Conservation (phyloP, 2,329 filamentous ascomycete genomes). For the Thelonectria discophora region DNA sequence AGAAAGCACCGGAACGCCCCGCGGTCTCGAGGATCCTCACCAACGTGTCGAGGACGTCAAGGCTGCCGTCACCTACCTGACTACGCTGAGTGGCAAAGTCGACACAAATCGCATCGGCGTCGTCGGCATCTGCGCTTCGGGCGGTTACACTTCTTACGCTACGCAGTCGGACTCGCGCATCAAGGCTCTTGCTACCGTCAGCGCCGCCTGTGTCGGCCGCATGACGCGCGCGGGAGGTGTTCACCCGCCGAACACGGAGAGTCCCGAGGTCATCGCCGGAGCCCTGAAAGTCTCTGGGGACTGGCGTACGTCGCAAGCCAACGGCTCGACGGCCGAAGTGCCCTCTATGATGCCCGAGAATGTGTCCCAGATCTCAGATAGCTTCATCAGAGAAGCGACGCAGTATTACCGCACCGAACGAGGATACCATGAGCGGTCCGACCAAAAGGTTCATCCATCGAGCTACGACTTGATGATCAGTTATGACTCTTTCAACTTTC, state of each 20-base stretch:
- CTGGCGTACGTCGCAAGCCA: background rate
- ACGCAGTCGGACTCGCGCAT: slow-evolving; percentile 47
- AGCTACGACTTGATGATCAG: background rate
- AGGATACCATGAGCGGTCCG: background rate
- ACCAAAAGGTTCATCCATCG: background rate
- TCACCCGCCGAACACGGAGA: background rate
- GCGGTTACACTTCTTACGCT: slow-evolving; percentile 47
- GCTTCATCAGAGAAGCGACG: background rate
- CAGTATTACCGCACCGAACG: background rate
- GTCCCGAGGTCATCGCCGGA: background rate
- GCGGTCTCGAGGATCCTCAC: slow-evolving; percentile 50
- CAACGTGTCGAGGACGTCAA: slow-evolving; percentile 51
- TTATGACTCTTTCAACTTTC: slow-evolving; percentile 1
- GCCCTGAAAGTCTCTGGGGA: background rate
- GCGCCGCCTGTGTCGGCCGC: slow-evolving; percentile 41
- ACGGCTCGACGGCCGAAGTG: background rate
- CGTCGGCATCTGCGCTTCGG: slow-evolving; percentile 51
- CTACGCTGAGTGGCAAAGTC: slow-evolving; percentile 23
- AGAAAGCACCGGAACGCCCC: slow-evolving; percentile 46
- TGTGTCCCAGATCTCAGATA: no score
- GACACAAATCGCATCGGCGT: slow-evolving; percentile 37
- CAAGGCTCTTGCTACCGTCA: slow-evolving; percentile 47
- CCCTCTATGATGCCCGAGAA: background rate
- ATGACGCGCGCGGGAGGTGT: slow-evolving; percentile 1
- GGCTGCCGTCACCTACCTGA: slow-evolving; percentile 47